Evolutionary conservation across 208 protist genomes (phyloP), one percentile per base, ranked within the genome.

Genomic region (Leishmania tropica): DNA sequence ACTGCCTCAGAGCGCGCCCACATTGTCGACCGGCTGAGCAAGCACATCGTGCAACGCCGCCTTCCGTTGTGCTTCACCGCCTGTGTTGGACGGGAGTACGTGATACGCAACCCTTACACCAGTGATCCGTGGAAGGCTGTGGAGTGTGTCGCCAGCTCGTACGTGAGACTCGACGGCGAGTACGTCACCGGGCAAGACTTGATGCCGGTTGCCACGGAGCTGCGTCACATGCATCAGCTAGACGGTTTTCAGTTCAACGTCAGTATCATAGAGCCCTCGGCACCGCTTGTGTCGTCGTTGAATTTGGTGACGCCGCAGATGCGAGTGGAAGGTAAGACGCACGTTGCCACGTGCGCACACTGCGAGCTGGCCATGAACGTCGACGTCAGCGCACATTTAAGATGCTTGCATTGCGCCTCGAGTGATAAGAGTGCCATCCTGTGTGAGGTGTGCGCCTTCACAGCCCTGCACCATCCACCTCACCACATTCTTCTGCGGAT

Each of bases 401-500:
- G 93, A 8, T 98, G 95, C 78, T 67, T 98, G 51, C 93, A 96
- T 19, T 98, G 95, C 81, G 70, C 77, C 67, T 45, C 47, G n/a
- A 72, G 53, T 4, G 82, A 70, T 51, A 78, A 42, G 31, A 15
- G 58, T 21, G n/a, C 62, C 70, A 40, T 58, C 4, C 47, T 91
- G 48, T 91, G 87, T 51, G 79, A 88, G 64, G 45, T 35, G 35
- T 89, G 84, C 67, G 83, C 81, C 58, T 81, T 80, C 47, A 81
- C 76, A 1, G 37, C 37, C 8, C 68, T 70, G 76, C 77, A 70
- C 54, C 95, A 95, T 84, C 83, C 86, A 47, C 81, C 76, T 19
- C 88, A 96, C 77, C 94, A 97, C 82, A 75, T 95, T 37, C 84
- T 96, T n/a, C 73, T 95, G 19, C 87, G 91, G 35, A 84, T 97